Percentiles rank a stretch among this genome's conserved stretches.
phyloP scores from a whole-genome alignment of 2,329 filamentous ascomycete genomes.

The Fonsecaea pedrosoi region DNA sequence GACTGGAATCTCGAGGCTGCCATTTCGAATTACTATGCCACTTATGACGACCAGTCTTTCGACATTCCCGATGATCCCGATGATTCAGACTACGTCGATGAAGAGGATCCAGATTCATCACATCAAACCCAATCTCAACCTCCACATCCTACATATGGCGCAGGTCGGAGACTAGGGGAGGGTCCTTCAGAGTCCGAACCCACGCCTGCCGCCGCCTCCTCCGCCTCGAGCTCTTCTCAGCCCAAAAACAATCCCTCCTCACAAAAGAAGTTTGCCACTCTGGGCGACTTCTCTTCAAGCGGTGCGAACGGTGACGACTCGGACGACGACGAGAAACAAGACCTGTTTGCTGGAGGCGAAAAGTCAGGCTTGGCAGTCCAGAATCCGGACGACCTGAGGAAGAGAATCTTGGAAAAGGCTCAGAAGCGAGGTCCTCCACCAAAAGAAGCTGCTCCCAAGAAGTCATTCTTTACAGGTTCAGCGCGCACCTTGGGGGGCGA shows the following conservation, averaged over 20 bases:
- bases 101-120: slow-evolving; percentile 38
- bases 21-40: slow-evolving; percentile 66
- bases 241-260: slow-evolving; percentile 44
- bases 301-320: slow-evolving; percentile 56
- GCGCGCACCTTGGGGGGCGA: slow-evolving; percentile 71
- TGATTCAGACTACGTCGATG: slow-evolving; percentile 42
- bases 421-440: slow-evolving; percentile 43
- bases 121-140: slow-evolving; percentile 24
- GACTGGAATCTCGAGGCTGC: slow-evolving; percentile 72
- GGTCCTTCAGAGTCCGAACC: slow-evolving; percentile 38
- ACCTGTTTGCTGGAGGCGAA: slow-evolving; percentile 70
- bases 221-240: slow-evolving; percentile 41
- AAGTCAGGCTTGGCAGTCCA: slow-evolving; percentile 73
- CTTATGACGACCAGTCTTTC: slow-evolving; percentile 48
- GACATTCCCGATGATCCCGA: slow-evolving; percentile 35
- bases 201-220: slow-evolving; percentile 43
- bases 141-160: slow-evolving; percentile 34
- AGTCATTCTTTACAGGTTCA: slow-evolving; percentile 63
- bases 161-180: slow-evolving; percentile 47
- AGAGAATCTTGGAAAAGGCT: slow-evolving; percentile 58
- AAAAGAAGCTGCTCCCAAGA: slow-evolving; percentile 38
- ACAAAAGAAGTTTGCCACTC: slow-evolving; percentile 56
- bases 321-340: slow-evolving; percentile 60
- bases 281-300: slow-evolving; percentile 52
- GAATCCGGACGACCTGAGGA: slow-evolving; percentile 64